Base-by-base conservation (phyloP, 2,329 filamentous ascomycete genomes). In the Epichloe bromicola region DNA sequence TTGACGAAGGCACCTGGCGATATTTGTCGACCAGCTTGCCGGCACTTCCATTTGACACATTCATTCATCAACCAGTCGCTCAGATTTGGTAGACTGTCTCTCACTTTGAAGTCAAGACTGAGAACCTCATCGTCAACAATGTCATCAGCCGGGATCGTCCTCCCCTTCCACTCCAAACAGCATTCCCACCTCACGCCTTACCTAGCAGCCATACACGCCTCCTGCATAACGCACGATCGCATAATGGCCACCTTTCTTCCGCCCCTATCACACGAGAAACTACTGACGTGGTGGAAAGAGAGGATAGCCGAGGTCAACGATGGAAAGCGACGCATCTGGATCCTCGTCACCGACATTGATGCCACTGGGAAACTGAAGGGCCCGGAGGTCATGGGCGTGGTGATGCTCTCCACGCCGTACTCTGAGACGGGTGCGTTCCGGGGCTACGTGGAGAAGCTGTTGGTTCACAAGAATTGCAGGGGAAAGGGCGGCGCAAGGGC, bases 191-290 rank as follows among this genome's bases (percentile, higher is more conserved):
- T 82, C 20, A 68, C 79, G 23, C 71, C 74, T 15, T 76, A 78
- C 58, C 69, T 83, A 17, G 78, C 78, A 37, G 70, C 72, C 45
- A 69, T 83, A 23, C 80, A 83, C 56, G 74, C 71, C 53, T 70
- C 73, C 14, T 82, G 79, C 64, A 79, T 84, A 60, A 75, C 73
- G 4, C 67, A 73, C 53, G 78, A 80, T 64, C 69, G 72, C 59
- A 75, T 74, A 55, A 70, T 79, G 37, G 76, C 76, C 26, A 76
- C 72, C 4, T 83, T 83, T 60, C 67, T 80, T 14, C 76, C 78
- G n/a, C 79, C 80, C 0, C 65, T 83, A 36, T 72, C 72, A 46
- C 70, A 78, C 59, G 68, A 73, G 38, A 78, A 77, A 59, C 73
- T 83, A 39, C 65, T 77, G 33, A 57, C 66, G 8, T 82, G 74